phyloP scores from a whole-genome alignment of 106 monocot genomes.

The Allium fistulosum region DNA sequence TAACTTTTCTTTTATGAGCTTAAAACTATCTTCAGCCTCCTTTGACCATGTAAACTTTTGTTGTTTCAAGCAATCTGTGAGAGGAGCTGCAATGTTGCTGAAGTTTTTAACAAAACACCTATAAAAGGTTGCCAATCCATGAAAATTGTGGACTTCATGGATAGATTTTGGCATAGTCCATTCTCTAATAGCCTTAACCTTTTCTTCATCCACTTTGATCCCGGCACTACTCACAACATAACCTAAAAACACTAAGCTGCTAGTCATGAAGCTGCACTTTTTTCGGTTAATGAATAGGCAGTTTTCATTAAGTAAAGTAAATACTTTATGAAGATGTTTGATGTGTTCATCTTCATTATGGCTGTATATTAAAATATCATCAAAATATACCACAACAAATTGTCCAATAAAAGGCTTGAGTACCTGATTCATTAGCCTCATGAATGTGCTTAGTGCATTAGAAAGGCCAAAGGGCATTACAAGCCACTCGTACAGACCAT shows the following conservation, averaged over 20 bases:
- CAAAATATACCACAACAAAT: conserved; percentile 1
- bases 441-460: conserved; percentile 5
- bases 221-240: neutral
- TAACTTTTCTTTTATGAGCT: neutral
- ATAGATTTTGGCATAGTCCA: neutral
- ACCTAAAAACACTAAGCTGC: neutral
- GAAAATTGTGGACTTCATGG: neutral
- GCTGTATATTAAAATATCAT: neutral
- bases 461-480: conserved; percentile 7
- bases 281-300: neutral
- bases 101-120: neutral
- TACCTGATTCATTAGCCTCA: neutral
- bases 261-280: neutral
- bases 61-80: neutral
- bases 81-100: neutral
- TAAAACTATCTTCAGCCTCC: neutral
- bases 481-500: conserved; percentile 1
- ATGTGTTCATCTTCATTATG: neutral
- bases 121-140: neutral
- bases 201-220: neutral
- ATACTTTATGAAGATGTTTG: neutral
- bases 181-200: neutral
- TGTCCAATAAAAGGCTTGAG: neutral
- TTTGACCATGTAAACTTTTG: neutral
- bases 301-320: neutral